These are phyloP conservation scores for Plectosphaerella plurivora DNA, from an alignment of 2,329 filamentous ascomycete genomes.

Conservation along the genomic window DNA sequence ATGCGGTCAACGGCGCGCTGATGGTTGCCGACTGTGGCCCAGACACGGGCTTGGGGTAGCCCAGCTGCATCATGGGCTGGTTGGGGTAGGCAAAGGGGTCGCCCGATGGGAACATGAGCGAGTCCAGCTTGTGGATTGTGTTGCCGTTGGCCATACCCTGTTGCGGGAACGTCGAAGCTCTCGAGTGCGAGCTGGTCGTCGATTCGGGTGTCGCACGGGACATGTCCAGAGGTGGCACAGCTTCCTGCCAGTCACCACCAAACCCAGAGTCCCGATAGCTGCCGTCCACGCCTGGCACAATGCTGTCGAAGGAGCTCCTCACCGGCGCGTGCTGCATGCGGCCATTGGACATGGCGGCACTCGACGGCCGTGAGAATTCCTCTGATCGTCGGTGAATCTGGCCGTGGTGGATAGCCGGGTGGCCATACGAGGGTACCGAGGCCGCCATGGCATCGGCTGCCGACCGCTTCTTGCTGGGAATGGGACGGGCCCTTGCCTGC, in stretches of 20 bases:
- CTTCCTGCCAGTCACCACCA: conserved; percentile 35
- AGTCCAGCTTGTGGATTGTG: conserved; percentile 64
- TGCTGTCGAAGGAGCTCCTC: conserved; percentile 27
- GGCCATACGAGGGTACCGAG: conserved; percentile 20
- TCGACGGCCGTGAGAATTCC: conserved; percentile 26
- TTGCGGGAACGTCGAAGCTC: conserved; percentile 19
- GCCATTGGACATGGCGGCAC: conserved; percentile 14
- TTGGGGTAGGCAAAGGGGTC: conserved; percentile 79
- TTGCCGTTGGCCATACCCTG: conserved; percentile 28
- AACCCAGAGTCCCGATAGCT: conserved; percentile 31
- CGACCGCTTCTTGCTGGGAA: conserved; percentile 51
- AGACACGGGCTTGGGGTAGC: conserved; percentile 24
- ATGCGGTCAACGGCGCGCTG: conserved; percentile 28
- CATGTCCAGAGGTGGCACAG: conserved; percentile 38
- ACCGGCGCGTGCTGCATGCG: conserved; percentile 13
- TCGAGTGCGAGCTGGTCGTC: conserved; percentile 29
- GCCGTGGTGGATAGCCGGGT: conserved; percentile 22
- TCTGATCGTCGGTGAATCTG: conserved; percentile 27
- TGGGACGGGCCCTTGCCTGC: conserved; percentile 33
- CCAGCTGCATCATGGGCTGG: conserved; percentile 63
- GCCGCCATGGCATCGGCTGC: conserved; percentile 40
- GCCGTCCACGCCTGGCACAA: conserved; percentile 21
- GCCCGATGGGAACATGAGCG: conserved; percentile 75
- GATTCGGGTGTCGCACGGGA: conserved; percentile 38
- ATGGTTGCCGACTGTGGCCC: conserved; percentile 20